Evolutionary conservation across 108 stramenopile genomes (phyloP), one percentile per base, ranked within the genome.

Genomic region (Conticribra weissflogii): DNA sequence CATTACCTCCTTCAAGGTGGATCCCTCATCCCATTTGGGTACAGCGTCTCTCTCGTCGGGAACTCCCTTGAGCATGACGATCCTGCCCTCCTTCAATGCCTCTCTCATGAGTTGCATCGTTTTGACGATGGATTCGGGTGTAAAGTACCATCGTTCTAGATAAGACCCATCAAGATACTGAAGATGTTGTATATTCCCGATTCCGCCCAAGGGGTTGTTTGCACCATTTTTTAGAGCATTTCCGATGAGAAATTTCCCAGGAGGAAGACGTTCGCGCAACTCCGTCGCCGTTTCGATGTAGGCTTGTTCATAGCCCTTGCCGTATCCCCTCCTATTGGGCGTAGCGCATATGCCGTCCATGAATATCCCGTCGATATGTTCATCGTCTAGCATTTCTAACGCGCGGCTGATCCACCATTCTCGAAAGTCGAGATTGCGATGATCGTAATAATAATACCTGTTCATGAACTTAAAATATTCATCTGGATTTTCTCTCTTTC

Each of bases 391-490:
- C 59, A 78, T 78, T 12, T 71, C 70, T 3, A 78, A 32, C 0
- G 68, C 77, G 8, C 77, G 68, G 24, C 66, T 14, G 58, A 78
- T 66, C 77, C 77, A 78, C 77, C 77, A 78, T 46, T 78, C 65
- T 24, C 69, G 44, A 34, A 78, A 78, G 0, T 78, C 65, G 9
- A 61, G 14, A 61, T 78, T 71, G 28, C 34, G 24, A 25, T 78
- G 77, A 66, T 78, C 52, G 18, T 78, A 78, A 34, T 54, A 71
- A 0, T 61, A 21, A 3, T 64, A 71, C 29, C 46, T 70, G 1
- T 61, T 32, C 32, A 57, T 71, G 47, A 68, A 78, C 31, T 59
- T 54, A 24, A 47, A 48, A 14, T 54, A 27, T 54, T 53, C 16
- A 52, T 65, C 36, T 1, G 64, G 31, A 3, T 31, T 50, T 5